These are phyloP conservation scores for Schrenkiella parvula DNA, from an alignment of 345 rosid species.

Conservation along the genomic window DNA sequence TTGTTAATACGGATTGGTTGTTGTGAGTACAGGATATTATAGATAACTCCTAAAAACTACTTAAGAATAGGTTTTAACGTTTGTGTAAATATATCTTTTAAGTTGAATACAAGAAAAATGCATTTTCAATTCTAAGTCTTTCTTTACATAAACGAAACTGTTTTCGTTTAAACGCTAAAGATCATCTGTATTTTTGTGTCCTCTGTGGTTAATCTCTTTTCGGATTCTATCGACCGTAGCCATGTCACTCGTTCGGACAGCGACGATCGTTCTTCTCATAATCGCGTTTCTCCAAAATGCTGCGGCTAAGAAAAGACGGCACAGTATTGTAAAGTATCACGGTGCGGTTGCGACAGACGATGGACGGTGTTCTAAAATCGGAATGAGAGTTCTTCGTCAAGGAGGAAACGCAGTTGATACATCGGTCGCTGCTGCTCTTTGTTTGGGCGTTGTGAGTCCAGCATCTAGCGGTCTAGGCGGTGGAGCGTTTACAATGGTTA, in stretches of 20 bases:
- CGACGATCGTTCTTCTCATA: constrained; percentile 13
- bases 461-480: constrained; percentile 71
- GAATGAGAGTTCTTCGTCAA: constrained; percentile 32
- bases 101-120: too few relatives aligned
- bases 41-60: too few relatives aligned
- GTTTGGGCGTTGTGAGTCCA: constrained; percentile 60
- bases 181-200: background rate
- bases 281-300: constrained; percentile 13
- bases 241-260: constrained; percentile 19
- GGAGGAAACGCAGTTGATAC: constrained; percentile 71
- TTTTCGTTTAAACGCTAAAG: background rate
- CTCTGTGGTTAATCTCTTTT: background rate
- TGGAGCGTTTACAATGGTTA: constrained; percentile 51
- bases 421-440: constrained; percentile 50
- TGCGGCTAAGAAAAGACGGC: constrained; percentile 14
- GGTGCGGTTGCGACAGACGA: constrained; percentile 61
- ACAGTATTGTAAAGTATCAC: constrained; percentile 26
- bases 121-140: too few relatives aligned
- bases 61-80: too few relatives aligned
- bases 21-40: too few relatives aligned
- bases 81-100: too few relatives aligned
- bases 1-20: too few relatives aligned
- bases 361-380: constrained; percentile 50
- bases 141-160: background rate
- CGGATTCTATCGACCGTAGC: background rate